phyloP scores from a whole-genome alignment of 768 basidiomycete genomes.

The Lentinula raphanica region DNA sequence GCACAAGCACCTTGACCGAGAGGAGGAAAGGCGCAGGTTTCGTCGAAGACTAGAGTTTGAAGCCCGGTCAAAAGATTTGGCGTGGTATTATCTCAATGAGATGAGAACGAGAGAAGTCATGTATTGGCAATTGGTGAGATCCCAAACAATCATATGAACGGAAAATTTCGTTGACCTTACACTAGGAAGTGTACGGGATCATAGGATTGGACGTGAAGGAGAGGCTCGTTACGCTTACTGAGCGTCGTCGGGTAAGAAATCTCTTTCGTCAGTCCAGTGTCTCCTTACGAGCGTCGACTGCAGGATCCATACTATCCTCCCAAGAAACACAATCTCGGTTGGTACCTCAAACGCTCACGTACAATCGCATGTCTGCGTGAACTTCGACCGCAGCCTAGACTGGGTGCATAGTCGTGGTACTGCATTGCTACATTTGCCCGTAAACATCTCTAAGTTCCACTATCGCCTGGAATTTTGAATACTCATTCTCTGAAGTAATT shows the following conservation, averaged over 20 bases:
- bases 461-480: no score
- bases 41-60: conserved; percentile 30
- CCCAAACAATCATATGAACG: no score
- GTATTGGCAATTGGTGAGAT: conserved; percentile 28
- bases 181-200: conserved; percentile 28
- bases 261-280: neutral
- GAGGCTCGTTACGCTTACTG: conserved; percentile 20
- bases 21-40: conserved; percentile 25
- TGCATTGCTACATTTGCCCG: no score
- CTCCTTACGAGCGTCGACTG: no score
- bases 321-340: conserved; percentile 20
- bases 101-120: conserved; percentile 29
- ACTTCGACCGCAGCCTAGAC: conserved; percentile 13
- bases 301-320: conserved; percentile 32
- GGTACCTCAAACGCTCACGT: conserved; percentile 37
- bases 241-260: conserved; percentile 25
- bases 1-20: conserved; percentile 37
- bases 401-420: neutral
- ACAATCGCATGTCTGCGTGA: conserved; percentile 32
- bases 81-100: conserved; percentile 32
- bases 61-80: conserved; percentile 24
- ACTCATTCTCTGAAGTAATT: no score
- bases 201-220: conserved; percentile 25
- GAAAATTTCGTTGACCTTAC: neutral
- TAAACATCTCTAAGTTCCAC: no score